phyloP scores from a whole-genome alignment of 148 eudicot species.

The Drosera capensis region DNA sequence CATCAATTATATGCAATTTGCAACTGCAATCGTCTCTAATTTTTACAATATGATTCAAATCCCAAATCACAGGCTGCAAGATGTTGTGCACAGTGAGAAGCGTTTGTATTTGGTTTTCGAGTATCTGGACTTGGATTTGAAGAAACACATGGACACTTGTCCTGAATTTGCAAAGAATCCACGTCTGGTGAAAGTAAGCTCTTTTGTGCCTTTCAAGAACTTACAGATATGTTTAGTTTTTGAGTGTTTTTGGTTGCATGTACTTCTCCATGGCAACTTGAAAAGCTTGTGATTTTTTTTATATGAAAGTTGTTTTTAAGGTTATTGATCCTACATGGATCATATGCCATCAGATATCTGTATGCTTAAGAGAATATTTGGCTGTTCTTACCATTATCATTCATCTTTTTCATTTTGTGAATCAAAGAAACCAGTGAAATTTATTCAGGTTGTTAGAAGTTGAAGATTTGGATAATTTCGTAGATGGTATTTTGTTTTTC shows the following conservation, averaged over 20 bases:
- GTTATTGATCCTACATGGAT: too few species aligned
- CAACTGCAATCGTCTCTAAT: not conserved
- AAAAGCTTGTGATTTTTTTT: too few species aligned
- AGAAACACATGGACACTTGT: constrained; percentile 91
- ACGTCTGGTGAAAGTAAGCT: constrained; percentile 53
- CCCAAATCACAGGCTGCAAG: constrained; percentile 57
- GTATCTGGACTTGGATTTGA: constrained; percentile 90
- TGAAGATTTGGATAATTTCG: too few species aligned
- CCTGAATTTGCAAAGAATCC: constrained; percentile 89
- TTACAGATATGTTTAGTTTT: not conserved
- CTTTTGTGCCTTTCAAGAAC: constrained; percentile 9
- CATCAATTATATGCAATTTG: not conserved
- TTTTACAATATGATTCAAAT: not conserved
- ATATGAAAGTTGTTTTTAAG: too few species aligned
- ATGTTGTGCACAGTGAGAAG: constrained; percentile 94
- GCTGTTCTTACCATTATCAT: too few species aligned
- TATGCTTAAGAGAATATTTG: too few species aligned
- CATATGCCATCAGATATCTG: too few species aligned
- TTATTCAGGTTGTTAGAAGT: too few species aligned
- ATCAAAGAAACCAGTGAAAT: too few species aligned
- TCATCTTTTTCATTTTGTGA: too few species aligned
- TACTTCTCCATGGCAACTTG: too few species aligned
- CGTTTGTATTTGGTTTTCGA: constrained; percentile 91
- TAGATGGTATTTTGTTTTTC: not conserved
- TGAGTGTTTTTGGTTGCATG: not conserved